Conservation (phyloP, 1,139 yeast genomes). For the Candida sp. region DNA sequence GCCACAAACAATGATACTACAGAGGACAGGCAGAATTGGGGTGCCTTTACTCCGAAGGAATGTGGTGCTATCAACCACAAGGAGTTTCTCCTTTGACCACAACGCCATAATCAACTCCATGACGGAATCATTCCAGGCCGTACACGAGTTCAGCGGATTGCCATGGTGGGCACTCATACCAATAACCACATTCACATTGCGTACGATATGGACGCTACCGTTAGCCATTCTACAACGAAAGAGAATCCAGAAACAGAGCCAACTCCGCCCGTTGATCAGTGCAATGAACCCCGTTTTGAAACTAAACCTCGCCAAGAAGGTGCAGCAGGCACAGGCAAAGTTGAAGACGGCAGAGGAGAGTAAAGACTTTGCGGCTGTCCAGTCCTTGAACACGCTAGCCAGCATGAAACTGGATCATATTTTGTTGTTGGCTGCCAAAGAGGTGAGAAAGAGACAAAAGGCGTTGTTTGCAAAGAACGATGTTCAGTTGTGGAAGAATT, state of each 20-base stretch:
- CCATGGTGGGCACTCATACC: conserved; percentile 93
- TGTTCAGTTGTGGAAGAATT: conserved; percentile 84
- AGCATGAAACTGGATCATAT: conserved; percentile 80
- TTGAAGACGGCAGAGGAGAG: conserved; percentile 20
- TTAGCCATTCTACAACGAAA: conserved; percentile 74
- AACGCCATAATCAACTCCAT: conserved; percentile 29
- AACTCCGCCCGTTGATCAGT: conserved; percentile 66
- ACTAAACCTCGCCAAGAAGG: conserved; percentile 69
- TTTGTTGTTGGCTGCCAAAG: conserved; percentile 72
- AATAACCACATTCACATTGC: conserved; percentile 63
- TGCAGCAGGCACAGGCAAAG: conserved; percentile 36
- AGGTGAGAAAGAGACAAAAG: conserved; percentile 75
- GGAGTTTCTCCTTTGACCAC: conserved; percentile 15
- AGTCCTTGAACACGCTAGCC: conserved; percentile 32
- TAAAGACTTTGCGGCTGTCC: conserved; percentile 14
- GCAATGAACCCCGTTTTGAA: conserved; percentile 80
- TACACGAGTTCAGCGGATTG: conserved; percentile 61
- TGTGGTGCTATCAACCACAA: not conserved
- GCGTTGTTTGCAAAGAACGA: conserved; percentile 63
- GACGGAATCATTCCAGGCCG: conserved; percentile 47
- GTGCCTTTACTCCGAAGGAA: not conserved
- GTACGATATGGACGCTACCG: conserved; percentile 77
- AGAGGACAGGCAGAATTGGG: conserved; percentile 1
- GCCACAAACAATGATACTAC: not conserved
- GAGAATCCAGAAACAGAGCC: conserved; percentile 72